phyloP scores from a whole-genome alignment of 1,139 yeast species.

The Arxiozyma slooffiae region DNA sequence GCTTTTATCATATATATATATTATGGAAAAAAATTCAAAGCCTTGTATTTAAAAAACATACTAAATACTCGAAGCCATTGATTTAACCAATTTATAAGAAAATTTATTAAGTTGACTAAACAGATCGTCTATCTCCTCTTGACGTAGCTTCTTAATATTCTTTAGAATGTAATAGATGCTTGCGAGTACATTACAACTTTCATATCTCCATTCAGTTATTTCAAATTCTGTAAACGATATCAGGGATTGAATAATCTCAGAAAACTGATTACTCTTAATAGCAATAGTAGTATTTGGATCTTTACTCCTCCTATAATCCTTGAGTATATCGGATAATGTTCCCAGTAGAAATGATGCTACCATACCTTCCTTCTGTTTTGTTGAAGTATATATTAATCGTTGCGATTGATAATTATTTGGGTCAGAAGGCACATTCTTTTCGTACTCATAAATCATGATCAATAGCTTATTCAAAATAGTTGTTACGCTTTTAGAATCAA shows the following conservation, averaged over 20 bases:
- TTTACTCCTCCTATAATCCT: not conserved
- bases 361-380: conserved; percentile 7
- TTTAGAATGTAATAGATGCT: conserved; percentile 4
- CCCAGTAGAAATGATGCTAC: conserved; percentile 17
- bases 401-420: not conserved
- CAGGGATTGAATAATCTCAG: conserved; percentile 20
- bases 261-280: conserved; percentile 11
- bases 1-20: not conserved
- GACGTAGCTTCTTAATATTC: not conserved
- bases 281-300: not conserved
- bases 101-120: conserved; percentile 8
- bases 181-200: conserved; percentile 12
- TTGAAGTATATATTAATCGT: not conserved
- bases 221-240: conserved; percentile 9
- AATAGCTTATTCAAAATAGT: conserved; percentile 14
- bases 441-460: conserved; percentile 9
- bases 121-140: conserved; percentile 6
- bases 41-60: not conserved
- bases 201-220: conserved; percentile 16
- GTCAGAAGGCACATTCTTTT: not conserved
- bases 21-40: not conserved
- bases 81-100: conserved; percentile 8
- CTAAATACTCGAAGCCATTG: conserved; percentile 6
- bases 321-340: conserved; percentile 11
- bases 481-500: conserved; percentile 14